Evolutionary conservation across 2,329 filamentous ascomycete species (phyloP), one percentile per base, ranked within the genome.

Genomic region (Chaetomiaceae sp.): DNA sequence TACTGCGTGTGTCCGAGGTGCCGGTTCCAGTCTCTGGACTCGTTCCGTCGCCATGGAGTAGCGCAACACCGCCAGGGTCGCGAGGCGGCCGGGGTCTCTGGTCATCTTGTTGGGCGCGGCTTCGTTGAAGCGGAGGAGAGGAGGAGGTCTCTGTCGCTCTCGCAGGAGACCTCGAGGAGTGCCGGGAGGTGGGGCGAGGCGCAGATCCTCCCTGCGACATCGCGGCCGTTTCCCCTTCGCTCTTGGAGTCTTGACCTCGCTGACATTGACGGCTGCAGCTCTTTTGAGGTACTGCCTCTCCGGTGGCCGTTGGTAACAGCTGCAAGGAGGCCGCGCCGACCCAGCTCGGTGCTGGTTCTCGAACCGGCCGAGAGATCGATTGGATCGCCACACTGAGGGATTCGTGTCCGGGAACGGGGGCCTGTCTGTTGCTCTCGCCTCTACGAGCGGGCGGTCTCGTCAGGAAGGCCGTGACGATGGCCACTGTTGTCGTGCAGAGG

Each of bases 121-220:
- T 64, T 55, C 61, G 65, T 48, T 64, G 69, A 45, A 59, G 60
- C 55, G 62, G 55, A 12, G 68, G 65, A 12, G 67, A 68, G 33
- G 63, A 60, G 33, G 59, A 64, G 19, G 60, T 62, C 59, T 69
- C 68, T 65, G 67, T 65, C 56, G 70, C 63, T 58, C 75, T 66
- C 57, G 69, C 62, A 57, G 76, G 71, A 51, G 75, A 76, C 63
- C 68, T 72, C 59, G 75, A 73, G 60, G 72, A 60, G 63, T 70
- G 74, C 66, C 72, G 77, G 71, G 79, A 78, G 68, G 73, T 70
- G 75, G 79, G 75, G 68, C 71, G 75, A 78, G 78, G 72, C 71
- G 73, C 74, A 76, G 76, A 70, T 65, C 75, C 77, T 73, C 75
- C 78, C 75, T 82, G 79, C 74, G 81, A 83, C 82, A 85, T 85